Conservation (phyloP, 441 rosid genomes). For the Kokia cookei region DNA sequence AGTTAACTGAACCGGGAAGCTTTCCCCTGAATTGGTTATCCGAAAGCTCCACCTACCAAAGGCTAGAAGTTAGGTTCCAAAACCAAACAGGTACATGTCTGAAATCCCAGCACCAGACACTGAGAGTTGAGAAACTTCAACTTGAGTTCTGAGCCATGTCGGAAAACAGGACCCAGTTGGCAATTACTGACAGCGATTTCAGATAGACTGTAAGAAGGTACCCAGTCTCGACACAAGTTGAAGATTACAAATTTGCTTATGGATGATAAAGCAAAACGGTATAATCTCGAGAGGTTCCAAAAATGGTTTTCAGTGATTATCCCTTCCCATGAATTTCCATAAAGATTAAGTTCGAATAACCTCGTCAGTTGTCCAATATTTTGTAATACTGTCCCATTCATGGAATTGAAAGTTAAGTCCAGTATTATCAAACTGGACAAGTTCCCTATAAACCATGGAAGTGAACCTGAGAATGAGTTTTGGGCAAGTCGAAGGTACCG, state of each 20-base stretch:
- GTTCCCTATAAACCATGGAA: background rate
- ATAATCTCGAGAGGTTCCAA: slow-evolving; percentile 20
- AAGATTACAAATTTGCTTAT: slow-evolving; percentile 1
- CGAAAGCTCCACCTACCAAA: slow-evolving; percentile 8
- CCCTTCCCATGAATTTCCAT: slow-evolving; percentile 22
- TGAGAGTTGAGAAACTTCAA: background rate
- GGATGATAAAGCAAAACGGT: background rate
- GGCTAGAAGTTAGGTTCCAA: background rate
- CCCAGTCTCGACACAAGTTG: slow-evolving; percentile 17
- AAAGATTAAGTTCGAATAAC: slow-evolving; percentile 8
- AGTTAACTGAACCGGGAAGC: background rate
- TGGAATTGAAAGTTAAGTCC: slow-evolving; percentile 9
- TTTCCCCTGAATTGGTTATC: slow-evolving; percentile 11
- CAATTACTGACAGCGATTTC: background rate
- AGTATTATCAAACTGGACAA: slow-evolving; percentile 1
- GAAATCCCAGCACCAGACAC: slow-evolving; percentile 16
- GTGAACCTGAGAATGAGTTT: background rate
- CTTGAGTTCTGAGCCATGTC: slow-evolving; percentile 22
- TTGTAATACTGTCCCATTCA: slow-evolving; percentile 9
- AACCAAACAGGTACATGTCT: slow-evolving; percentile 22
- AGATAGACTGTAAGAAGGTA: slow-evolving; percentile 20
- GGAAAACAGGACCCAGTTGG: slow-evolving; percentile 25
- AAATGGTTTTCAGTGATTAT: slow-evolving; percentile 18
- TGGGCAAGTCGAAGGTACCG: background rate
- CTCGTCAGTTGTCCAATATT: background rate